A percentile compares a stretch with the other conserved stretches of the same genome.
These are phyloP conservation scores for Panaeolus papilionaceus DNA, from an alignment of 768 basidiomycete species.

Conservation along the genomic window DNA sequence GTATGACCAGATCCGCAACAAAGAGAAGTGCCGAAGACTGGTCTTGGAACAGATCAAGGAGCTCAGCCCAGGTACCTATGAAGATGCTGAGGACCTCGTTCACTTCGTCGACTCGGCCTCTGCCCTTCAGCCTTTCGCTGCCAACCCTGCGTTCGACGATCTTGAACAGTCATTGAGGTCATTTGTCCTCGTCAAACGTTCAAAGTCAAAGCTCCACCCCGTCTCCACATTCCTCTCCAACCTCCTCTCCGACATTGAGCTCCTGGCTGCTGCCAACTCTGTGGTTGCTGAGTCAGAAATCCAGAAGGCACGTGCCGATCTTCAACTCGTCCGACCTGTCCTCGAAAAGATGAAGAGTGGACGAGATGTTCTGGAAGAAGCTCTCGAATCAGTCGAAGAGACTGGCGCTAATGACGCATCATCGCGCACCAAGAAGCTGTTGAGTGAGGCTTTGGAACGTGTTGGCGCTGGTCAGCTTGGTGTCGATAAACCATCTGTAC, in stretches of 20 bases:
- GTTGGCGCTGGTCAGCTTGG: conserved; percentile 80
- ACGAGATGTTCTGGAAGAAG: conserved; percentile 78
- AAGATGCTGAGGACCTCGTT: conserved; percentile 91
- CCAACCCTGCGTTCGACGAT: conserved; percentile 78
- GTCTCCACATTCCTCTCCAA: conserved; percentile 91
- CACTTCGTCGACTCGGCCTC: conserved; percentile 96
- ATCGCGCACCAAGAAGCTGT: conserved; percentile 58
- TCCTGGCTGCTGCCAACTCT: conserved; percentile 85
- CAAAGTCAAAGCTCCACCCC: conserved; percentile 95
- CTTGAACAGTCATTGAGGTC: conserved; percentile 91
- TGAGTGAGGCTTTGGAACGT: conserved; percentile 78
- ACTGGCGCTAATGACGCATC: conserved; percentile 60
- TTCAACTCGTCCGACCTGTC: conserved; percentile 75
- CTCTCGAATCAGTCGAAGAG: conserved; percentile 83
- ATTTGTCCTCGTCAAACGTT: conserved; percentile 94
- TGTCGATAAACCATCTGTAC: conserved; percentile 48
- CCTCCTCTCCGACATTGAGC: conserved; percentile 88
- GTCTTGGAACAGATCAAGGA: conserved; percentile 95
- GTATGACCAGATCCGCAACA: conserved; percentile 94
- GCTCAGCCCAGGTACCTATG: conserved; percentile 90
- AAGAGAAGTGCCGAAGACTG: conserved; percentile 86
- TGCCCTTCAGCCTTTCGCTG: conserved; percentile 69
- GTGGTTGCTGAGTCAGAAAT: conserved; percentile 85
- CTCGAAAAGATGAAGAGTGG: conserved; percentile 86
- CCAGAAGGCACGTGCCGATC: conserved; percentile 70